These are phyloP conservation scores for Aspergillus ustus DNA, from an alignment of 2,329 filamentous ascomycete species.

Conservation along the genomic window DNA sequence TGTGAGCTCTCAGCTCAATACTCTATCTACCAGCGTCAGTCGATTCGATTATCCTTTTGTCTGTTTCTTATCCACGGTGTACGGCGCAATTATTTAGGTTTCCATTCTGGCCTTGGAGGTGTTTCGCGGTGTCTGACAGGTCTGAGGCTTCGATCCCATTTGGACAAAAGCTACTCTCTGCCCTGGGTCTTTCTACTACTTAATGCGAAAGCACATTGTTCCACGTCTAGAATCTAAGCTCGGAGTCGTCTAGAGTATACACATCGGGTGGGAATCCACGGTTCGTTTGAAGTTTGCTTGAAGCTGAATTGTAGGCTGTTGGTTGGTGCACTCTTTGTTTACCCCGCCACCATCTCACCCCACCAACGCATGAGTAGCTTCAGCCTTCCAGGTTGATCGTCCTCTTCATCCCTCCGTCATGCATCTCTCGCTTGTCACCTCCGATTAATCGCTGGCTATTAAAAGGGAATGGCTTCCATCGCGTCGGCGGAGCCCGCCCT, in stretches of 20 bases:
- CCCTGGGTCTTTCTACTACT: background rate
- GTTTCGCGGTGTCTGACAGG: conserved; percentile 23
- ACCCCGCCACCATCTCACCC: background rate
- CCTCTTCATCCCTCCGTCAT: background rate
- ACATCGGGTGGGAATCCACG: background rate
- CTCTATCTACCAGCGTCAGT: conserved; percentile 10
- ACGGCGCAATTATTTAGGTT: conserved; percentile 26
- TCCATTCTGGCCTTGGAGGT: conserved; percentile 24
- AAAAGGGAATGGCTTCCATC: conserved; percentile 16
- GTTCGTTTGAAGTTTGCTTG: background rate
- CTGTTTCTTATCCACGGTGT: conserved; percentile 20
- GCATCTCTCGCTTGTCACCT: background rate
- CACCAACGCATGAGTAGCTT: background rate
- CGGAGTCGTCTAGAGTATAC: too few species aligned
- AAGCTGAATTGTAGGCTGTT: background rate
- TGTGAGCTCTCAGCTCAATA: background rate
- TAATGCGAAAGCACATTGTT: background rate
- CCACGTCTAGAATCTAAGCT: background rate
- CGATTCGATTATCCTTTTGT: conserved; percentile 9
- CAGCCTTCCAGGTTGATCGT: background rate
- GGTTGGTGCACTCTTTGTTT: background rate
- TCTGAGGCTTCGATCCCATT: conserved; percentile 3
- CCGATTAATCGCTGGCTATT: background rate
- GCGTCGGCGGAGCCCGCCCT: conserved; percentile 11
- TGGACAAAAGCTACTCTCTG: conserved; percentile 10